Evolutionary conservation across 2,329 filamentous ascomycete genomes (phyloP), one percentile per base, ranked within the genome.

Genomic region (Alternaria sp.): DNA sequence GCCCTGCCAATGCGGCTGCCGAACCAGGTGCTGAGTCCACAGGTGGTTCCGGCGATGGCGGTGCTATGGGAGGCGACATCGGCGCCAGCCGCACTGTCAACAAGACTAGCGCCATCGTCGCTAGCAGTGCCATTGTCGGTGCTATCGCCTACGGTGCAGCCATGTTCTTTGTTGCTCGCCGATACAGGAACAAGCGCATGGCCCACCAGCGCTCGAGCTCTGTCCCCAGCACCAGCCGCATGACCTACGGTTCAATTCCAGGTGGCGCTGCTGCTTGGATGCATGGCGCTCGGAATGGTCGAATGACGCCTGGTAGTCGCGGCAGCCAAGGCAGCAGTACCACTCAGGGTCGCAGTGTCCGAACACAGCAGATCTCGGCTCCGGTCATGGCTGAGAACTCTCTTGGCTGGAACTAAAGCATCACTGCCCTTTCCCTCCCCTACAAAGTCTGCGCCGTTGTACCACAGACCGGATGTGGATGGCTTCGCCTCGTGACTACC

Each of bases 301-400:
- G 74, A 19, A 74, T 79, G 47, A 81, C 77, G 30, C 73, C 85
- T 53, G 79, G 77, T 47, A 83, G 81, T 49, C 78, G 81, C 67
- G 78, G 79, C 61, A 78, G 76, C 54, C 73, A 66, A 30, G 73
- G 74, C 57, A 78, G 75, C 60, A 75, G 71, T 65, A 94, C 91
- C 77, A 91, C 91, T 68, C 87, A 89, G 63, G 86, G 85, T 69
- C 86, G 86, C 53, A 90, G 86, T 68, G 85, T 88, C 59, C 83
- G 90, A 66, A 90, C 89, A 58, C 86, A 89, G 74, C 88, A 90
- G 81, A 97, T 97, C 78, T 96, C 92, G 65, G 92, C 93, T 32
- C 94, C 94, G 4, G 91, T 97, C 67, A 94, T 94, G 80, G 91
- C 93, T 4, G 93, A 96, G 84, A 97, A 97, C 86, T 97, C 93